phyloP scores from a whole-genome alignment of 2,329 filamentous ascomycete genomes.

The Paracoccidioides brasiliensis region DNA sequence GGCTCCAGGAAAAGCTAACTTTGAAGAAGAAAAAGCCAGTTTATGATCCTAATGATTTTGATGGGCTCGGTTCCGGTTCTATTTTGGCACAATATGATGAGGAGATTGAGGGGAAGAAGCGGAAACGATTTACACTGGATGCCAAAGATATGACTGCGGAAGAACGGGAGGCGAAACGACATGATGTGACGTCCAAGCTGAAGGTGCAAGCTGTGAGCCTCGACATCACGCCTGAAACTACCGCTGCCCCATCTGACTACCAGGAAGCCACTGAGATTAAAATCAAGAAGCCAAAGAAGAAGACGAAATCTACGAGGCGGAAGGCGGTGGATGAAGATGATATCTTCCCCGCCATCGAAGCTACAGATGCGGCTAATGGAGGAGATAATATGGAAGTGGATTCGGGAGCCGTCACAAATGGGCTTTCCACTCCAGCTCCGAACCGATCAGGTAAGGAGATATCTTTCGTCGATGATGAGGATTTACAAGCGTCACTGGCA shows the following conservation, averaged over 20 bases:
- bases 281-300: constrained; percentile 80
- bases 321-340: constrained; percentile 52
- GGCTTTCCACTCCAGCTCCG: constrained; percentile 22
- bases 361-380: constrained; percentile 21
- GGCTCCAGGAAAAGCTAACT: constrained; percentile 53
- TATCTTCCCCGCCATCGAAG: constrained; percentile 31
- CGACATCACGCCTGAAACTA: constrained; percentile 47
- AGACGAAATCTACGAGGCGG: constrained; percentile 61
- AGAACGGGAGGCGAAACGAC: constrained; percentile 44
- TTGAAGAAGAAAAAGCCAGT: constrained; percentile 80
- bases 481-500: constrained; percentile 74
- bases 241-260: constrained; percentile 70
- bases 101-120: constrained; percentile 81
- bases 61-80: constrained; percentile 50
- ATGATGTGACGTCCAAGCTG: constrained; percentile 42
- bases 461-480: constrained; percentile 78
- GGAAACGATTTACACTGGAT: constrained; percentile 77
- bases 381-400: constrained; percentile 64
- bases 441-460: constrained; percentile 55
- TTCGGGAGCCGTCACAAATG: constrained; percentile 30
- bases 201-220: constrained; percentile 63
- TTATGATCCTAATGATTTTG: constrained; percentile 66
- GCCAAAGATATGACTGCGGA: constrained; percentile 58
- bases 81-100: constrained; percentile 91
- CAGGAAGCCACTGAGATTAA: constrained; percentile 77